Evolutionary conservation across 805 yeast genomes (phyloP), one percentile per base, ranked within the genome.

Genomic region (Candida jianshihensis): DNA sequence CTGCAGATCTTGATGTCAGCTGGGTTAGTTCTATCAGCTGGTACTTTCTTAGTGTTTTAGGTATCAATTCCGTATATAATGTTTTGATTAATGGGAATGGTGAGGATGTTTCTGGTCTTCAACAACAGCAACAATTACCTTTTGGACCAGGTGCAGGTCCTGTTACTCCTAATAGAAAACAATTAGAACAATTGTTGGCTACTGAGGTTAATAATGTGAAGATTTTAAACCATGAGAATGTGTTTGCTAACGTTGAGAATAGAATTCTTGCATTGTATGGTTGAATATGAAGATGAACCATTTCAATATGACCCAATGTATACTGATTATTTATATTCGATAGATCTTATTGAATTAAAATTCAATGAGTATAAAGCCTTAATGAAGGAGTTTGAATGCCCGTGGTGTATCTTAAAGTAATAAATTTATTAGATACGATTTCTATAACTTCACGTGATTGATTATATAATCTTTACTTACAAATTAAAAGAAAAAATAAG

Each of bases 21-120:
- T 92, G 95, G 77, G 97, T 92, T 14, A 81, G 92, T 26, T 79
- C 96, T 3, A 81, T 92, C 16, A 87, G 97, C 5, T 92, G 97
- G 97, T 92, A 90, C 57, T 85, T 92, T 57, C 83, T 90, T 36
- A 84, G 87, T 37, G 73, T 87, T 42, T 59, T 89, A 34, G 97
- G 97, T 20, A 69, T 92, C 41, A 74, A 75, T 46, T 82, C 96
- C 0, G 78, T 92, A 2, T 82, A 81, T 56, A 71, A 83, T 26
- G 68, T 90, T 36, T 44, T 88, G 7, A 70, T 86, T 45, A 29
- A 18, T n/a, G 78, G 77, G 11, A 75, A 71, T 40, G 53, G 48
- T 4, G 58, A 64, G 6, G 64, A 71, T 31, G 75, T 67, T 2
- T 63, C 66, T 30, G 66, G 67, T 30, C 56, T 73, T 49, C 60